These are phyloP conservation scores for Kurtzmaniella fragi DNA, from an alignment of 805 yeast species.

Conservation along the genomic window DNA sequence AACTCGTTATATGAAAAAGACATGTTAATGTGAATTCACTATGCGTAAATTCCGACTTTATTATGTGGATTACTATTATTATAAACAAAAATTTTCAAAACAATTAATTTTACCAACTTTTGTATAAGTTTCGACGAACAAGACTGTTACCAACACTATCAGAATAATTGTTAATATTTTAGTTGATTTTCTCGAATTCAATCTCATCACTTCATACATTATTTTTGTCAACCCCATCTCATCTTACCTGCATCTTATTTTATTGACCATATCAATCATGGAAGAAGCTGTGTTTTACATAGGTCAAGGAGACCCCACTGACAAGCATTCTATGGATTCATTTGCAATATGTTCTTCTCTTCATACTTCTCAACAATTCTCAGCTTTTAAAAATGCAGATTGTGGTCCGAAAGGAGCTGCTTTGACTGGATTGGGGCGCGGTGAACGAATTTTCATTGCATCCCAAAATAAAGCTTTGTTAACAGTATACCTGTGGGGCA, in stretches of 20 bases:
- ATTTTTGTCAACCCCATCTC: slow-evolving; percentile 6
- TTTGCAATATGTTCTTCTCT: slow-evolving; percentile 38
- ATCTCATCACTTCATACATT: background rate
- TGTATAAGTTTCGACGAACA: no score
- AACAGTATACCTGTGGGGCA: slow-evolving; percentile 66
- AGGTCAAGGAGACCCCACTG: slow-evolving; percentile 38
- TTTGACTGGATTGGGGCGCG: slow-evolving; percentile 41
- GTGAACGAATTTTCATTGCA: slow-evolving; percentile 57
- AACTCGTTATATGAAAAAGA: no score
- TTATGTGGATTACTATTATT: no score
- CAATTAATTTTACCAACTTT: no score
- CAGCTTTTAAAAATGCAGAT: slow-evolving; percentile 50
- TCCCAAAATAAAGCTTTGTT: slow-evolving; percentile 69
- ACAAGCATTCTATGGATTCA: slow-evolving; percentile 41
- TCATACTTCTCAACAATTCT: slow-evolving; percentile 44
- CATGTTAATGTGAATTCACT: no score
- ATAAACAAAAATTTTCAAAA: no score
- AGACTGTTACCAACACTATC: no score
- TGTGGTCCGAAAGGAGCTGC: slow-evolving; percentile 42
- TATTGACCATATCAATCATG: slow-evolving; percentile 21
- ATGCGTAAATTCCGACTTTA: no score
- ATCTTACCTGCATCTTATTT: background rate
- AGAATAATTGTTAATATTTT: no score
- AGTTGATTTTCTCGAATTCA: no score
- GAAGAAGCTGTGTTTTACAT: slow-evolving; percentile 48